Base-by-base conservation (phyloP, 352 stramenopile species). In the Pythium chondricola region DNA sequence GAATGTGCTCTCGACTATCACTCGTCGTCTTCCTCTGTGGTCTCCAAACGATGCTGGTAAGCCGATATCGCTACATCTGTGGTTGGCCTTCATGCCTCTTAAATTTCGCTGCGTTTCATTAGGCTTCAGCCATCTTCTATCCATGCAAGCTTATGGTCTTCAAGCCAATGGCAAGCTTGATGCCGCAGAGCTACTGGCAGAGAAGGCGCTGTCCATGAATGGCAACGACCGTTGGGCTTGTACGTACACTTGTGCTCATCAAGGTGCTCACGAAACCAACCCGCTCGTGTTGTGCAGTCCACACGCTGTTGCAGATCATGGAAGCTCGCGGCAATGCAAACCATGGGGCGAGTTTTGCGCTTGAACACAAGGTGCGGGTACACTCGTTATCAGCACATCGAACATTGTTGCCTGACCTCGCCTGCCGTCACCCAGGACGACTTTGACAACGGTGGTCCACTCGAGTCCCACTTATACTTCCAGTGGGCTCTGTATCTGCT, bases 141-240 rank as follows among this genome's bases (percentile, higher is more conserved):
- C 65, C 4, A 88, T 94, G 76, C 83, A 94, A 53, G 83, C 83
- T 29, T 94, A 87, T 33, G 83, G 74, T n/a, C 65, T 94, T 32
- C 74, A 88, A 35, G 65, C 67, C 37, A 61, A 62, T 24, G 83
- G 83, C 10, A 66, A 70, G 20, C 56, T 91, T 16, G 83, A 88
- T 51, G 78, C 72, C 9, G 78, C 83, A 0, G 72, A 90, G 29
- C 53, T 58, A 27, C 24, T 94, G 17, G 80, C 78, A 4, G 77
- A 94, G 54, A 87, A 88, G 43, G 65, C 83, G n/a, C 45, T 92
- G 14, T 88, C 80, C 7, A 83, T 92, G 78, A 88, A 92, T 38
- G 72, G 74, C 42, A 87, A 92, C 29, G 83, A 94, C 48, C 75
- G 75, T 2, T 89, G 75, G 77, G 83, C 83, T 10, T 91, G 83